A percentile compares a stretch with the other conserved stretches of the same genome.
These are phyloP conservation scores for Fonsecaea erecta DNA, from an alignment of 2,329 filamentous ascomycete species.

Conservation along the genomic window DNA sequence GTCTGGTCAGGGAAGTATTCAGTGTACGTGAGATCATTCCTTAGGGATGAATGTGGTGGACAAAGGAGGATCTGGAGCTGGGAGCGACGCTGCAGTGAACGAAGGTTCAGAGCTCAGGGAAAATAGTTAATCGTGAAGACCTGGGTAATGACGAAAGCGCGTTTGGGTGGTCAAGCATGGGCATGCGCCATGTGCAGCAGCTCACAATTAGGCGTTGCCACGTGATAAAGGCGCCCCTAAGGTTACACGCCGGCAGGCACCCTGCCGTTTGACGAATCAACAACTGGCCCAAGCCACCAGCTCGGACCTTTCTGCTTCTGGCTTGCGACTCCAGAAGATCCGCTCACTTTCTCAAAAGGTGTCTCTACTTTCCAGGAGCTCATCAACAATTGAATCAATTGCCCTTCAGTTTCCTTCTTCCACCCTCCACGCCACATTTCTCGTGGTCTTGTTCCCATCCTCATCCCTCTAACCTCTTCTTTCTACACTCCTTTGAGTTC, in stretches of 20 bases:
- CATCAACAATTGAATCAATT: slow-evolving; percentile 28
- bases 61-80: neutral
- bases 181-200: neutral
- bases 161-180: neutral
- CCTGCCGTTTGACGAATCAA: slow-evolving; percentile 12
- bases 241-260: neutral
- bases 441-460: slow-evolving; percentile 24
- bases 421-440: slow-evolving; percentile 9
- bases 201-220: neutral
- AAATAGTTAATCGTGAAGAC: neutral
- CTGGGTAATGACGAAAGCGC: neutral
- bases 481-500: slow-evolving; percentile 29
- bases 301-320: slow-evolving; percentile 5
- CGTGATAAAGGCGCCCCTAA: neutral
- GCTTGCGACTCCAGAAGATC: slow-evolving; percentile 10
- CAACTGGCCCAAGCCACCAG: neutral
- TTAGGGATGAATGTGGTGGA: slow-evolving; percentile 10
- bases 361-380: slow-evolving; percentile 30
- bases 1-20: slow-evolving; percentile 11
- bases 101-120: neutral
- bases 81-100: neutral
- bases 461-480: slow-evolving; percentile 21
- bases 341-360: slow-evolving; percentile 31
- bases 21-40: slow-evolving; percentile 22
- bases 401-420: slow-evolving; percentile 15